phyloP scores from a whole-genome alignment of 768 basidiomycete species.

The Leccinellum albellum region DNA sequence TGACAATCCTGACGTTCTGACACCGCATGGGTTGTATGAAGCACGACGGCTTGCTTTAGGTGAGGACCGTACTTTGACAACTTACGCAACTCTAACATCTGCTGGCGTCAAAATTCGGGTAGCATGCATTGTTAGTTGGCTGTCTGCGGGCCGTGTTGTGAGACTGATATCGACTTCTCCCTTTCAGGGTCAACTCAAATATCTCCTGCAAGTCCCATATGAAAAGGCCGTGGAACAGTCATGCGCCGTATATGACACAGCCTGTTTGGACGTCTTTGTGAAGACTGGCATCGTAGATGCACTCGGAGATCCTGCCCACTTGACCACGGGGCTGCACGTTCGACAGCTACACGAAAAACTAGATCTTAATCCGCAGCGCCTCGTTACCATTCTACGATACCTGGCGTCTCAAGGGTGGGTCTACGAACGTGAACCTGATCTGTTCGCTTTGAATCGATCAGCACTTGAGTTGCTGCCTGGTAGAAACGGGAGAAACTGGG shows the following conservation, averaged over 20 bases:
- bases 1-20: background rate
- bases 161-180: background rate
- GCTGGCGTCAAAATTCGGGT: background rate
- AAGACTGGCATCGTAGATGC: slow-evolving; percentile 1
- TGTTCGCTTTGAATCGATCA: background rate
- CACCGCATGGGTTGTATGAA: background rate
- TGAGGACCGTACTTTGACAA: background rate
- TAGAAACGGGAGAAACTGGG: slow-evolving; percentile 1
- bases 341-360: background rate
- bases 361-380: background rate
- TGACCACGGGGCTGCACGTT: background rate
- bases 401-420: slow-evolving; percentile 3
- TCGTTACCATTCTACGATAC: background rate
- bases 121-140: background rate
- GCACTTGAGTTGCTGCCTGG: background rate
- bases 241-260: background rate
- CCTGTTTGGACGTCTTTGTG: background rate
- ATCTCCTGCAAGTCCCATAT: slow-evolving; percentile 4
- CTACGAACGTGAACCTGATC: background rate
- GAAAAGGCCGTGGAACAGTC: slow-evolving; percentile 3
- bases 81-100: background rate
- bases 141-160: background rate
- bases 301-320: background rate
- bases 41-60: background rate
- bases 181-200: slow-evolving; percentile 2